These are phyloP conservation scores for Globisporangium nunn DNA, from an alignment of 352 stramenopile genomes.

Conservation along the genomic window DNA sequence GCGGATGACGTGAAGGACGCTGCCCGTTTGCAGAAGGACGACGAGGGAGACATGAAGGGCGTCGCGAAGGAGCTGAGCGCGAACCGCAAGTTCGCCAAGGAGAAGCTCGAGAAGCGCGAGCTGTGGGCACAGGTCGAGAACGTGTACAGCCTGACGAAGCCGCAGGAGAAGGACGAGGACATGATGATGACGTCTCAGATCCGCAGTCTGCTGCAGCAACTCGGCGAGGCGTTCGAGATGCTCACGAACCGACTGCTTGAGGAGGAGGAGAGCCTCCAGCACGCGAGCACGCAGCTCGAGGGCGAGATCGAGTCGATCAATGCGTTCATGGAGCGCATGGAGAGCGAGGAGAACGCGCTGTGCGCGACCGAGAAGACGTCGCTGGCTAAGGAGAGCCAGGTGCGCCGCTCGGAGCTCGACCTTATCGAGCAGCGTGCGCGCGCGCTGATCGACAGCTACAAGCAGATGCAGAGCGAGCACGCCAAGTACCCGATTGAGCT, in stretches of 20 bases:
- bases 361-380: conserved; percentile 82
- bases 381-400: conserved; percentile 76
- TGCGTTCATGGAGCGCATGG: conserved; percentile 86
- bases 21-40: conserved; percentile 76
- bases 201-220: conserved; percentile 75
- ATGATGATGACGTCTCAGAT: conserved; percentile 91
- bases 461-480: conserved; percentile 83
- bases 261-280: conserved; percentile 79
- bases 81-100: conserved; percentile 54
- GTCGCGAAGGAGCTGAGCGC: conserved; percentile 57
- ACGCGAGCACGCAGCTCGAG: conserved; percentile 76
- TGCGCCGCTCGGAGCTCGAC: conserved; percentile 71
- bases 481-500: conserved; percentile 79
- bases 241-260: conserved; percentile 80
- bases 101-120: conserved; percentile 82
- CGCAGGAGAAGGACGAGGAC: conserved; percentile 87
- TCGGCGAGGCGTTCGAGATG: conserved; percentile 86
- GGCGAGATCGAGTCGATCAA: conserved; percentile 86
- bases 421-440: conserved; percentile 82
- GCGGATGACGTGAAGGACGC: conserved; percentile 74
- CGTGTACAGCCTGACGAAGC: conserved; percentile 75
- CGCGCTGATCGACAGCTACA: conserved; percentile 81
- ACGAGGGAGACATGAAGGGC: conserved; percentile 67
- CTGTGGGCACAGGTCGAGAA: conserved; percentile 82
- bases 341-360: conserved; percentile 80